Base-by-base conservation (phyloP, 192 early-diverging fungal species). In the Coemansia pectinata region DNA sequence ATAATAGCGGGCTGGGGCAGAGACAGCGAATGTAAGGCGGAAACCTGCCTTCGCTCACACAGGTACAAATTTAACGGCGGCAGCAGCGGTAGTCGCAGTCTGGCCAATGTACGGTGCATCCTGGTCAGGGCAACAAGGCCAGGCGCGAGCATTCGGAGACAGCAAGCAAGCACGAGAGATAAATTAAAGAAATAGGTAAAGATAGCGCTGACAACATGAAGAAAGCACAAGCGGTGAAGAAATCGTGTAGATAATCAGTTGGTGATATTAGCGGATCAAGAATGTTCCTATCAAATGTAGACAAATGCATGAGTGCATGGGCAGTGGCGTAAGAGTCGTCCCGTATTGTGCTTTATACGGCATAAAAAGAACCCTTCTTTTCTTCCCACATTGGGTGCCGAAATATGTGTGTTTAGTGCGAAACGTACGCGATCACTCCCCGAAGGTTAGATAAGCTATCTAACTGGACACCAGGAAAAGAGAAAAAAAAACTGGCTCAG, bases 61-160 rank as follows among this genome's bases (percentile, higher is more conserved):
- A 2, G 55, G 15, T 58, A 58, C 15, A 34, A 17, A 41, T 41
- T 11, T 9, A 41, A 41, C 55, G 31, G 15, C 25, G 27, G 52
- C 4, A 12, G 48, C 12, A 55, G 52, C 52, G 27, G 25, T 2
- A 45, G 52, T 14, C 2, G 27, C 55, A 58, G 55, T 29, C 31
- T 58, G 14, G 29, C 12, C 29, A 58, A n/a, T 34, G 55, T 31
- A 29, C 55, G 55, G 15, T 12, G 27, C 27, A 33, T 58, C 55
- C 55, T 58, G 55, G 55, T 31, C 55, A 31, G 15, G 55, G 55
- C 55, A 33, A 31, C 55, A 34, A 58, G 29, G 27, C 55, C 55
- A 58, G 55, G 55, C 15, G 31, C 55, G 52, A 53, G 52, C 52
- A 53, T 53, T 53, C 25, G 52, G 23, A 29, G 23, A 29, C 21